phyloP scores from a whole-genome alignment of 2,329 filamentous ascomycete genomes.

The Neonectria punicea region DNA sequence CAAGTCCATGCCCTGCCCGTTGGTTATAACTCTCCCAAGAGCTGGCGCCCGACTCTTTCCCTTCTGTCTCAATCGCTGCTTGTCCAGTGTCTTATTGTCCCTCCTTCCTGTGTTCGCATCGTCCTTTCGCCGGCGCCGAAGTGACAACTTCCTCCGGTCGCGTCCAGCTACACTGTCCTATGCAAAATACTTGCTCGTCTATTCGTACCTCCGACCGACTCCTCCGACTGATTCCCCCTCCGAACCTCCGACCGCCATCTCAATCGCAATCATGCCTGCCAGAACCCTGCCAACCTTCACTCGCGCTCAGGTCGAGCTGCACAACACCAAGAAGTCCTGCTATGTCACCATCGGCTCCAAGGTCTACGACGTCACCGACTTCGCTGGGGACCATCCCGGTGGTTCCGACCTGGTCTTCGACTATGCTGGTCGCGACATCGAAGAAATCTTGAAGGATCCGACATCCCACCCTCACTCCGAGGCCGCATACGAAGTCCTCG shows the following conservation, averaged over 20 bases:
- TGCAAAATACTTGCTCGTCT: constrained; percentile 24
- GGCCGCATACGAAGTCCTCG: constrained; percentile 93
- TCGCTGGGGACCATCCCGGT: constrained; percentile 90
- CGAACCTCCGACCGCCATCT: constrained; percentile 18
- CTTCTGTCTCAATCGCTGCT: constrained; percentile 24
- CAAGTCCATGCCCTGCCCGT: constrained; percentile 1
- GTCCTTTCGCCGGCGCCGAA: constrained; percentile 5
- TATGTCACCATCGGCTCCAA: constrained; percentile 91
- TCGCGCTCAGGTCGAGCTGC: constrained; percentile 80
- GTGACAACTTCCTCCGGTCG: constrained; percentile 21
- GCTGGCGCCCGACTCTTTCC: constrained; percentile 4
- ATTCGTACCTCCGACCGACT: constrained; percentile 10
- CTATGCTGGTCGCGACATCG: constrained; percentile 88
- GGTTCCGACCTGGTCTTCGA: constrained; percentile 89
- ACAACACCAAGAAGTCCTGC: constrained; percentile 84
- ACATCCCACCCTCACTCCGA: constrained; percentile 89
- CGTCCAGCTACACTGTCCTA: constrained; percentile 17
- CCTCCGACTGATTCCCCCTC: constrained; percentile 22
- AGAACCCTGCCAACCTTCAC: constrained; percentile 86
- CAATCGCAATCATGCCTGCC: constrained; percentile 71
- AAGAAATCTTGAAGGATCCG: constrained; percentile 83
- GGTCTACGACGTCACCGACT: constrained; percentile 95
- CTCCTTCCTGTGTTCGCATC: constrained; percentile 6
- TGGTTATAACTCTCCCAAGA: constrained; percentile 13
- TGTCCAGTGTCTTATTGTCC: constrained; percentile 1